These are phyloP conservation scores for Lathyrus oleraceus DNA, from an alignment of 306 rosid species.

Conservation along the genomic window DNA sequence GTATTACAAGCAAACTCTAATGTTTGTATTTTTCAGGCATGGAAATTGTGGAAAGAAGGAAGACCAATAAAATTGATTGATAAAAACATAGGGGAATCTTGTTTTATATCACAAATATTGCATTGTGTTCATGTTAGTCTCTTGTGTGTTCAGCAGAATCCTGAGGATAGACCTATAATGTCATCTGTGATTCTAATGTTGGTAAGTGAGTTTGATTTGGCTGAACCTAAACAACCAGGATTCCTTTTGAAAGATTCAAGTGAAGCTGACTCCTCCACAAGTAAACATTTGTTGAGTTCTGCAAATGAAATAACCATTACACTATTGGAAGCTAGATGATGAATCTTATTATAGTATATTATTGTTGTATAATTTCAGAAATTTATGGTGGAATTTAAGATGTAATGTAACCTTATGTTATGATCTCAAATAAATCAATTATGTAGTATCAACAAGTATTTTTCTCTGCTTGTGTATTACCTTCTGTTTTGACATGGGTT, in stretches of 20 bases:
- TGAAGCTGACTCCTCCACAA: conserved; percentile 36
- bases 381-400: conserved; percentile 15
- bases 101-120: conserved; percentile 38
- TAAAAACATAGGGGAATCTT: conserved; percentile 36
- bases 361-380: conserved; percentile 2
- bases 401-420: not conserved
- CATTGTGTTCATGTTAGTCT: conserved; percentile 65
- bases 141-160: conserved; percentile 60
- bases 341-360: conserved; percentile 5
- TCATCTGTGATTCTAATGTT: conserved; percentile 54
- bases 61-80: conserved; percentile 50
- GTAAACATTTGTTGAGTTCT: conserved; percentile 41
- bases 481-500: no score
- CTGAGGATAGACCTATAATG: conserved; percentile 53
- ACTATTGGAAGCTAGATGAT: conserved; percentile 50
- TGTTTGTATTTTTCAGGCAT: conserved; percentile 49
- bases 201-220: conserved; percentile 46
- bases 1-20: not conserved
- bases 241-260: conserved; percentile 39
- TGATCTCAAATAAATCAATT: no score
- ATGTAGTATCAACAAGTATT: not conserved
- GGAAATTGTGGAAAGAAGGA: conserved; percentile 64
- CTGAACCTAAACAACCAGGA: conserved; percentile 61
- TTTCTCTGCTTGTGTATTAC: not conserved
- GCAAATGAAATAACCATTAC: conserved; percentile 47